Base-by-base conservation (phyloP, 805 yeast species). In the Lipomyces yamadae region DNA sequence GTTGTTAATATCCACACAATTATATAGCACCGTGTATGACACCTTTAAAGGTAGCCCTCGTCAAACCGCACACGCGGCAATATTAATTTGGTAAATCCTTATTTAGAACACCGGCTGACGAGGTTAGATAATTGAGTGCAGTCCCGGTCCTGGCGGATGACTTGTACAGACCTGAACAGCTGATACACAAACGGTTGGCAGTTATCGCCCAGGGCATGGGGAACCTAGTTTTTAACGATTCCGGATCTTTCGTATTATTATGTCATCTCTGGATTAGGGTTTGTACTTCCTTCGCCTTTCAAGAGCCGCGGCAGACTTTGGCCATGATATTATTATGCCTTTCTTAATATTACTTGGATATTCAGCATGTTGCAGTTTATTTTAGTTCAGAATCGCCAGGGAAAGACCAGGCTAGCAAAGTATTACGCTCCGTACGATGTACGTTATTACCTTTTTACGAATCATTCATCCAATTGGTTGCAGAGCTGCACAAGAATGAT, bases 321-420 rank as follows among this genome's bases (percentile, higher is more conserved):
- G 48, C 2, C 15, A 15, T 42, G 8, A 42, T 42, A 13, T 15
- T 15, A 42, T 10, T 15, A 6, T 6, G 1, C 18, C n/a, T 6
- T 15, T 18, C 48, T 7, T 2, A 7, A 42, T 0, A 13, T 42
- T 42, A 8, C 48, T n/a, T 42, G 48, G 15, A 42, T 42, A 42
- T 42, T n/a, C 53, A 56, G 10, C 30, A 64, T 68, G 71, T 84
- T 93, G 18, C 92, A 91, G 71, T 94, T 86, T 79, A 82, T 94
- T 53, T 78, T 93, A 54, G 89, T 94, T 56, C 87, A 94, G 76
- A 94, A 94, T 76, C 84, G 97, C 66, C 98, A 94, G 79, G 98
- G 99, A n/a, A 90, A 90, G 71, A 86, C 94, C 30, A 84, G 99
- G 67, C 79, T 94, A 15, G 88, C 91, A 6, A 89, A 92, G 76